Base-by-base conservation (phyloP, 2,329 filamentous ascomycete species). In the Pseudovirgaria hyperparasitica region DNA sequence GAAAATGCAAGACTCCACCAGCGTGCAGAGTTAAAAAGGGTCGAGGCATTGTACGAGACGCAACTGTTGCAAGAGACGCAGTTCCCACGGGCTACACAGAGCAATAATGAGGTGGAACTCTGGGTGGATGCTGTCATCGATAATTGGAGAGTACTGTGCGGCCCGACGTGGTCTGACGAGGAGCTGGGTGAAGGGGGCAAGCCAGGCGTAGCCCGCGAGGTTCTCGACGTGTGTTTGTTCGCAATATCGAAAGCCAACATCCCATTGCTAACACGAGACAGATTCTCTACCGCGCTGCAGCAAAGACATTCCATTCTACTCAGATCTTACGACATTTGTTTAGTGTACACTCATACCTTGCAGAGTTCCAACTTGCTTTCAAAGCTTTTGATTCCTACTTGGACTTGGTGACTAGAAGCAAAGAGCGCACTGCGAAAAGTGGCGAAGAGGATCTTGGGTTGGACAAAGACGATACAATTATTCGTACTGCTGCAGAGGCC, bases 291-390 rank as follows among this genome's bases (percentile, higher is more conserved):
- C 78, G 79, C 20, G 82, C 86, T 13, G 82, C 87, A 6, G 84
- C 80, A 7, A 93, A 90, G 53, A 93, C 86, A 0, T 98, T 90
- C 46, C 90, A 98, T 54, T 98, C 90, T 2, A 92, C 87, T 2
- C 63, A 84, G 7, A 81, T 96, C 35, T 60, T 98, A 16, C 70
- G 87, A 31, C 72, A 86, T 42, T 65, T 98, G 1, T 96, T 96
- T 48, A 77, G 74, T 8, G 78, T 93, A 2, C 90, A 98, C 50
- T 65, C 87, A 11, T 72, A 84, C 3, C 64, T 94, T 11, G 84
- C 85, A 6, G 87, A 98, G 41, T 96, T 94, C 39, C 82, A 93
- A 30, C 62, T 96, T 25, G 86, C 86, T 2, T 76, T 92, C 50
- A 85, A 85, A 46, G 82, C 90, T 1, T 82, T 94, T 36, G 80